These are phyloP conservation scores for Petasospora rhodanensis DNA, from an alignment of 1,139 yeast genomes.

Conservation along the genomic window DNA sequence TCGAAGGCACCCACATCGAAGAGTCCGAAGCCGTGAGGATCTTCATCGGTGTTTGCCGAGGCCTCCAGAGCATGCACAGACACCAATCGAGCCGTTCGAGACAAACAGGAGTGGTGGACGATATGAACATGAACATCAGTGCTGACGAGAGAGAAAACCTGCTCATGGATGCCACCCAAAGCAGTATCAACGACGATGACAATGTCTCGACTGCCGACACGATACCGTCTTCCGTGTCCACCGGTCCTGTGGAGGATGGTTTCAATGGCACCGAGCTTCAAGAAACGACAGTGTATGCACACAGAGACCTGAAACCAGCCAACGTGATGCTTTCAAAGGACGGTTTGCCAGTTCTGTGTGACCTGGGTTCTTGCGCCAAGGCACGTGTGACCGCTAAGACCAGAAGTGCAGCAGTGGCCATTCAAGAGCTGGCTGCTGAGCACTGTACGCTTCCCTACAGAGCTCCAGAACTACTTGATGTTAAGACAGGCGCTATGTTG, in stretches of 20 bases:
- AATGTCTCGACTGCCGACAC: constrained; percentile 8
- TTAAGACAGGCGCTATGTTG: constrained; percentile 56
- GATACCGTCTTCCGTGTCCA: constrained; percentile 13
- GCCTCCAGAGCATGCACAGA: constrained; percentile 71
- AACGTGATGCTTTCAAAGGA: constrained; percentile 76
- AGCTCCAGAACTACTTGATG: constrained; percentile 86
- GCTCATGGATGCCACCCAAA: constrained; percentile 7
- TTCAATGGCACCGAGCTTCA: constrained; percentile 44
- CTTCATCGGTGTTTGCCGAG: constrained; percentile 68
- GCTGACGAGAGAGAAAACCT: constrained; percentile 7
- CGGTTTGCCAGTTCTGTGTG: constrained; percentile 76
- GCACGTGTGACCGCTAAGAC: constrained; percentile 54
- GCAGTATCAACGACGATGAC: constrained; percentile 9
- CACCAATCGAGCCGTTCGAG: constrained; percentile 34
- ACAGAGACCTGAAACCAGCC: constrained; percentile 84
- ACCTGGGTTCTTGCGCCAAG: constrained; percentile 72
- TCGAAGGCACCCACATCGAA: constrained; percentile 48
- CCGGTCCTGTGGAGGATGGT: constrained; percentile 13
- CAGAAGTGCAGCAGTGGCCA: constrained; percentile 66
- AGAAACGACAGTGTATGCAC: constrained; percentile 71
- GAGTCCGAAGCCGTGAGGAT: constrained; percentile 60
- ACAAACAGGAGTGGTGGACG: constrained; percentile 2
- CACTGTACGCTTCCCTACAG: constrained; percentile 85
- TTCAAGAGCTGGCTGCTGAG: constrained; percentile 80
- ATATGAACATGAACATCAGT: constrained; percentile 4